Base-by-base conservation (phyloP, 1,139 yeast genomes). In the Lodderomyces metapsilosis region DNA sequence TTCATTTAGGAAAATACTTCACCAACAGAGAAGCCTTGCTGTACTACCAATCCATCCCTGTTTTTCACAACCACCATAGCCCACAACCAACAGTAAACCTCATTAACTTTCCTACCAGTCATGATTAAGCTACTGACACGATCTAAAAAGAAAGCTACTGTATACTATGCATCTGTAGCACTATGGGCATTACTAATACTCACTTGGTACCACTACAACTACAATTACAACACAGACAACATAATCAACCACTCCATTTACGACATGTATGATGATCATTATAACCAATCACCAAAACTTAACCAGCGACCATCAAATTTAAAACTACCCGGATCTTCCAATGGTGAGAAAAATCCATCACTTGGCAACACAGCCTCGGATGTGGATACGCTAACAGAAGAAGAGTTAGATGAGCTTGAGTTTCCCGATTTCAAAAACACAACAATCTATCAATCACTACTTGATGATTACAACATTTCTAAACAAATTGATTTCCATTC, bases 401-500 rank as follows among this genome's bases (percentile, higher is more conserved):
- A 35, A 9, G 38, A 8, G 3, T 18, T 5, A 4, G 31, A 24
- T 12, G 38, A 24, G 4, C 33, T n/a, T 24, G 20, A 16, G 12
- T 21, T 24, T 12, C 22, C 33, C 9, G 16, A 37, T 15, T 37
- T 30, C 31, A 37, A 36, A 36, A 24, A 36, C 21, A 24, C 23
- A 22, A 10, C 21, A 6, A 27, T 17, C 12, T 36, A 36, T n/a
- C 20, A 24, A 18, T 3, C n/a, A n/a, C 16, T 24, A 24, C 32
- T 22, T 17, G 21, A 40, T 44, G 3, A 27, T 44, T 20, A 38
- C 45, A 30, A 32, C 42, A 9, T 39, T 38, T 33, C 46, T 34
- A 34, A 40, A 37, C 13, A 28, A 30, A 22, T 34, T 2, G 41
- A 38, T 36, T 21, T 20, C 17, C 62, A 61, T 43, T 55, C 64